Evolutionary conservation across 2,329 filamentous ascomycete genomes (phyloP).

Genomic region (Hymenoscyphus linearis): DNA sequence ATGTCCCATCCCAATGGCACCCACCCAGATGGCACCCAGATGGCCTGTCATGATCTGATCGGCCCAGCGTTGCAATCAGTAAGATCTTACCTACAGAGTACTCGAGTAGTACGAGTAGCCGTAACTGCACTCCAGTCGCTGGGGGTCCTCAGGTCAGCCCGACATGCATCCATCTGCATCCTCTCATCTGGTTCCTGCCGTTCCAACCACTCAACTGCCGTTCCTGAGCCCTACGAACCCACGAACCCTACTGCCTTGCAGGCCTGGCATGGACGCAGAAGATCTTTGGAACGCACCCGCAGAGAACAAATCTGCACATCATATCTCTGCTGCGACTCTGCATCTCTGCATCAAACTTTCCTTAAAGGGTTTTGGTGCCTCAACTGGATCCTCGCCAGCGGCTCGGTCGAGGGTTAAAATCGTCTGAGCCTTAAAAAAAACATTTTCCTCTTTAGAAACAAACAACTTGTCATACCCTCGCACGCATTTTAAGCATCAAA

Average conservation of each 20-base stretch:
- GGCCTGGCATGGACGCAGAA: not conserved
- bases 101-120: too few species aligned
- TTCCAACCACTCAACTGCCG: slow-evolving; percentile 2
- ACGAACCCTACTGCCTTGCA: not conserved
- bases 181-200: slow-evolving; percentile 3
- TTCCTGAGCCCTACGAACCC: not conserved
- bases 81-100: too few species aligned
- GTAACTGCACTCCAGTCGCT: not conserved
- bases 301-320: not conserved
- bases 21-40: not conserved
- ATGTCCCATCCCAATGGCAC: not conserved
- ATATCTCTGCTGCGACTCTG: too few species aligned
- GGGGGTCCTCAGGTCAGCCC: not conserved
- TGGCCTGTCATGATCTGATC: not conserved
- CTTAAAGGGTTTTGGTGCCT: too few species aligned
- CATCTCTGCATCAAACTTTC: slow-evolving; percentile 3
- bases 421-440: too few species aligned
- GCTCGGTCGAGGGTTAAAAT: too few species aligned
- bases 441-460: too few species aligned
- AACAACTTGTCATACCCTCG: too few species aligned
- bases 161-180: not conserved
- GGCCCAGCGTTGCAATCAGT: not conserved
- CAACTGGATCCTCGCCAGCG: too few species aligned
- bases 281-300: slow-evolving; percentile 1
- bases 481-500: too few species aligned